Evolutionary conservation across 2,329 filamentous ascomycete species (phyloP).

Genomic region (Neurospora crassa): DNA sequence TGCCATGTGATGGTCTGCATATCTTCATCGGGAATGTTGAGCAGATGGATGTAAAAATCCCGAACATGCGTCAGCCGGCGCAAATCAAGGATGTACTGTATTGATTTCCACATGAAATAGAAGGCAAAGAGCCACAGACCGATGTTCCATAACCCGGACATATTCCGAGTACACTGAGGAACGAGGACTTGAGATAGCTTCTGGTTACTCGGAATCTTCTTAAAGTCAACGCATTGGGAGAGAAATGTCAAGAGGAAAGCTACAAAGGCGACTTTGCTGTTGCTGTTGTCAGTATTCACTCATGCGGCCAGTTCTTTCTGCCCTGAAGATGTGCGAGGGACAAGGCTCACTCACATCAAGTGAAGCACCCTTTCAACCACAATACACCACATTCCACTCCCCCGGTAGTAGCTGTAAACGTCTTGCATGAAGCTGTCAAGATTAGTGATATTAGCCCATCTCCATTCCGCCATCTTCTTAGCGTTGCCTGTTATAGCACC

Average conservation of each 20-base stretch:
- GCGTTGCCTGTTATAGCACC: conserved; percentile 25
- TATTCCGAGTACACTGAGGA: conserved; percentile 63
- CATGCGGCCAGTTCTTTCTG: not conserved
- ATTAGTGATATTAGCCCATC: conserved; percentile 86
- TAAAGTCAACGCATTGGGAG: conserved; percentile 77
- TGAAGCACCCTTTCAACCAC: conserved; percentile 61
- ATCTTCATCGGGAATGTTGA: conserved; percentile 72
- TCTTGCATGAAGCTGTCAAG: conserved; percentile 77
- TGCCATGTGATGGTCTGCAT: conserved; percentile 96
- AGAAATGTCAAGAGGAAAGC: conserved; percentile 76
- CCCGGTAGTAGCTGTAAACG: conserved; percentile 79
- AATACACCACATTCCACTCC: conserved; percentile 79
- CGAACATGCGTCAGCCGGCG: conserved; percentile 67
- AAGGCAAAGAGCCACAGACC: conserved; percentile 77
- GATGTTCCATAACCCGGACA: conserved; percentile 68
- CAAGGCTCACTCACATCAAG: conserved; percentile 50
- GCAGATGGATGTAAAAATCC: conserved; percentile 74
- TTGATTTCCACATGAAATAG: conserved; percentile 73
- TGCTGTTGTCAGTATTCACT: conserved; percentile 5
- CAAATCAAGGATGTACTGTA: conserved; percentile 65
- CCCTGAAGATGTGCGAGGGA: not conserved
- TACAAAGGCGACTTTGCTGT: conserved; percentile 70
- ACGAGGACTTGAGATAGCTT: conserved; percentile 47
- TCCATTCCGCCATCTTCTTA: conserved; percentile 76
- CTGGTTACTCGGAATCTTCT: conserved; percentile 57